Evolutionary conservation across 768 basidiomycete species (phyloP).

Genomic region (Lenzites betulinus): DNA sequence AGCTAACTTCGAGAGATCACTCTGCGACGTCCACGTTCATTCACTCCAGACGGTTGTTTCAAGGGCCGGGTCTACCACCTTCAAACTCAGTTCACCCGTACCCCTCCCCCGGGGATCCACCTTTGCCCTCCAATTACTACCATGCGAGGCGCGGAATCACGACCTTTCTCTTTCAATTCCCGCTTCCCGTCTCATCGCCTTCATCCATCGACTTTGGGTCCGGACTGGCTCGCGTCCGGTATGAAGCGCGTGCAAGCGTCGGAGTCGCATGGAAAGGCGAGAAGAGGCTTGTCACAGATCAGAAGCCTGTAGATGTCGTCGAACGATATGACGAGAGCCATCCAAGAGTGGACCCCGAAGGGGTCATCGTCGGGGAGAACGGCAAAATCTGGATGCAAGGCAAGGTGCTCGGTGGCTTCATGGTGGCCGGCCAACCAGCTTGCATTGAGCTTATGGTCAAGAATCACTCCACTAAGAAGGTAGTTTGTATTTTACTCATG

Average conservation of each 20-base stretch:
- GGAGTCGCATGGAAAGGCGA: constrained; percentile 79
- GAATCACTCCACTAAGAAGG: constrained; percentile 83
- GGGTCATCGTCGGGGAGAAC: constrained; percentile 68
- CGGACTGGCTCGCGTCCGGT: constrained; percentile 66
- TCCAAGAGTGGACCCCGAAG: constrained; percentile 50
- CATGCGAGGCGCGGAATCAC: constrained; percentile 76
- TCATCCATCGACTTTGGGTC: constrained; percentile 71
- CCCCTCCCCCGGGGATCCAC: constrained; percentile 56
- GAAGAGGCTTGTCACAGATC: constrained; percentile 64
- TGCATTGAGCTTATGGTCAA: constrained; percentile 79
- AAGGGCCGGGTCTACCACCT: constrained; percentile 79
- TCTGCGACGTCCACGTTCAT: constrained; percentile 80
- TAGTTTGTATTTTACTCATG: constrained; percentile 32
- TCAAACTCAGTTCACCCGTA: constrained; percentile 80
- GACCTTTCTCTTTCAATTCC: constrained; percentile 80
- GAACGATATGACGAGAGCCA: constrained; percentile 47
- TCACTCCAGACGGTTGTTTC: constrained; percentile 70
- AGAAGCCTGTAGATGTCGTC: constrained; percentile 62
- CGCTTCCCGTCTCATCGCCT: constrained; percentile 65
- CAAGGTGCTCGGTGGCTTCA: constrained; percentile 58
- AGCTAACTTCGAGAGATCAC: constrained; percentile 75
- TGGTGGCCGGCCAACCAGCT: constrained; percentile 68
- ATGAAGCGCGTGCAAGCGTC: constrained; percentile 73
- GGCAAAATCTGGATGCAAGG: constrained; percentile 82
- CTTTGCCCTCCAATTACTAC: constrained; percentile 64